These are phyloP conservation scores for Sindora glabra DNA, from an alignment of 306 rosid species.

Conservation along the genomic window DNA sequence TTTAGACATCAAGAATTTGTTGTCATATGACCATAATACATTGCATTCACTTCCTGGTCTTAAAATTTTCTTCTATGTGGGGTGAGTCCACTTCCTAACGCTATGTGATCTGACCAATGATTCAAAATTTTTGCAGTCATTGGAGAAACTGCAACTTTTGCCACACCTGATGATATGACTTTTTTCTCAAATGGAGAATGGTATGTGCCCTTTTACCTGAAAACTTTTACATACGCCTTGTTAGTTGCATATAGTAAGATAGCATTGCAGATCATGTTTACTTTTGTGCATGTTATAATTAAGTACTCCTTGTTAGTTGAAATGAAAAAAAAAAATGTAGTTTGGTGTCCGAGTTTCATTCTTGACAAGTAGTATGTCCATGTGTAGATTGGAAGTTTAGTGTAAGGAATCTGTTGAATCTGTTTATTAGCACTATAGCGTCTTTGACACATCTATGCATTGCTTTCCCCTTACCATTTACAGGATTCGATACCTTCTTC, in stretches of 20 bases:
- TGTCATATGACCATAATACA: slow-evolving; percentile 5
- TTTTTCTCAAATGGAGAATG: slow-evolving; percentile 94
- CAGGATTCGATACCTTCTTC: slow-evolving; percentile 98
- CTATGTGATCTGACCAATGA: slow-evolving; percentile 6
- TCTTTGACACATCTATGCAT: slow-evolving; percentile 1
- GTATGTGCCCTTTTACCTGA: slow-evolving; percentile 28
- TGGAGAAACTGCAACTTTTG: slow-evolving; percentile 82
- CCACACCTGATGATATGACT: slow-evolving; percentile 40
- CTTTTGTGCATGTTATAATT: not conserved
- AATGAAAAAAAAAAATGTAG: not conserved
- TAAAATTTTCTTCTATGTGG: not conserved
- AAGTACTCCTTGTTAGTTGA: not conserved
- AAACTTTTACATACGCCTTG: not conserved
- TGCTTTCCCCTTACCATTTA: slow-evolving; percentile 11
- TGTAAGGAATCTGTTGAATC: slow-evolving; percentile 4
- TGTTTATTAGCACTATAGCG: not conserved
- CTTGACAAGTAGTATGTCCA: not conserved
- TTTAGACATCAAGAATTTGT: not conserved
- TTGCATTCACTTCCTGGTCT: slow-evolving; percentile 1
- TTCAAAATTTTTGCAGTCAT: slow-evolving; percentile 49
- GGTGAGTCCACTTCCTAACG: not conserved
- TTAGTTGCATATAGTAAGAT: no score
- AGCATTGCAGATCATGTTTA: slow-evolving; percentile 6
- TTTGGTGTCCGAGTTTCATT: no score
- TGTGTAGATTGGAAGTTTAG: not conserved